Evolutionary conservation across 768 basidiomycete genomes (phyloP).

Genomic region (Kockovaella imperatae): DNA sequence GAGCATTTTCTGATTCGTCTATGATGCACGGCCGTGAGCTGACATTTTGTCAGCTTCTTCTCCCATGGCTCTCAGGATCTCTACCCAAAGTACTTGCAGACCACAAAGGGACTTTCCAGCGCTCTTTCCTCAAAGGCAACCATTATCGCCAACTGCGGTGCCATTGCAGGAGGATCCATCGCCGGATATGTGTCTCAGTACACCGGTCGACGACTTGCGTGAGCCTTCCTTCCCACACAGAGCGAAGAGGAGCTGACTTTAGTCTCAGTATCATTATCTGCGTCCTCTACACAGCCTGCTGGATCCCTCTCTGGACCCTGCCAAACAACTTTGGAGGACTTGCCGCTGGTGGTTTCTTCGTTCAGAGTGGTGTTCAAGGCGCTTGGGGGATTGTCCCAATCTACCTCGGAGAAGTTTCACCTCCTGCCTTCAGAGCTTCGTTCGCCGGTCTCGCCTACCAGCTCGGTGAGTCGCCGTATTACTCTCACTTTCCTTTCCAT

Average conservation of each 20-base stretch:
- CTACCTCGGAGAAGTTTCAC: slow-evolving; percentile 71
- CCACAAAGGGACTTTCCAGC: slow-evolving; percentile 53
- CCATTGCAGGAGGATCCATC: slow-evolving; percentile 52
- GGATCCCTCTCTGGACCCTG: slow-evolving; percentile 62
- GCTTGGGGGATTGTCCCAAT: slow-evolving; percentile 59
- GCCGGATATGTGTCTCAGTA: slow-evolving; percentile 66
- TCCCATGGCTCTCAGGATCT: slow-evolving; percentile 48
- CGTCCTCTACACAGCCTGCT: slow-evolving; percentile 12
- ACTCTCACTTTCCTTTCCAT: too few species aligned
- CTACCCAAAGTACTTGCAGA: slow-evolving; percentile 41
- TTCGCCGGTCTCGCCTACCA: slow-evolving; percentile 65
- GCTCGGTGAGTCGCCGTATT: too few species aligned
- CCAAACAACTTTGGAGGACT: slow-evolving; percentile 60
- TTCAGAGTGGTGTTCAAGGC: slow-evolving; percentile 80
- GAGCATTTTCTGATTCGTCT: background rate
- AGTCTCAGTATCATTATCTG: slow-evolving; percentile 14
- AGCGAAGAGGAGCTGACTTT: background rate
- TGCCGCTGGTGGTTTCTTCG: slow-evolving; percentile 55
- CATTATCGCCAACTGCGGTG: slow-evolving; percentile 56
- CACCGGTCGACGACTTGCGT: slow-evolving; percentile 66
- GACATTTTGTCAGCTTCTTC: slow-evolving; percentile 55
- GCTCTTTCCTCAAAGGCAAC: slow-evolving; percentile 63
- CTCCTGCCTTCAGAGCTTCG: slow-evolving; percentile 74
- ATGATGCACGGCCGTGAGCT: background rate
- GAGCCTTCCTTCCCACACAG: too few species aligned